Evolutionary conservation across 352 stramenopile species (phyloP), one percentile per base, ranked within the genome.

Genomic region (Phytopythium aichiense): DNA sequence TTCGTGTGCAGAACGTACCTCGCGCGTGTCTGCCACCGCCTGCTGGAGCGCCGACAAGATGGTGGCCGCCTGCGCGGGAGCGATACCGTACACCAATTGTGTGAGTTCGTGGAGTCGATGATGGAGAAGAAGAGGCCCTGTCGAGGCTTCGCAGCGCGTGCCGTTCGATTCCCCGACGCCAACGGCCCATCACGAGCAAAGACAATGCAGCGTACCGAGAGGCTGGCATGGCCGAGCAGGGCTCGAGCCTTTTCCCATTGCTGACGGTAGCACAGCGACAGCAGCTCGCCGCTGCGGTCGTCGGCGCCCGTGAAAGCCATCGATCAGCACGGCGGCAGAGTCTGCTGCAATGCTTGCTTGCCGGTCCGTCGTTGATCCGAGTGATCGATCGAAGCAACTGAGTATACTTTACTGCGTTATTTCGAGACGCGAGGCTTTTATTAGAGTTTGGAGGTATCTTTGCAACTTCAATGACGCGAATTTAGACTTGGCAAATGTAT

Each of bases 251-350:
- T 73, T 6, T 56, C 28, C 73, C 67, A 78, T 69, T 81, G 70
- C 50, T 72, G 56, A 4, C 67, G 70, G 52, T 71, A 74, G 40
- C 73, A 81, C 52, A 81, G 57, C 22, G 67, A 66, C 6, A 81
- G 42, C 25, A 81, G 67, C 48, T 81, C 70, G 7, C 70, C 73
- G 48, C 73, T 74, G 64, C 73, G 58, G 43, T 78, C 63, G 16
- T 33, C 37, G 2, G 54, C 30, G 50, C 5, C 16, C 13, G 18
- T 13, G 28, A 22, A 23, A 37, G 35, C 53, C 33, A 48, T 45
- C 52, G 37, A 33, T 9, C 4, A n/a, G n/a, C 9, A 23, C 49
- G 13, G 3, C 4, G 25, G 18, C 49, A 16, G 25, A 28, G 28
- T 23, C n/a, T n/a, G n/a, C n/a, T n/a, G n/a, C n/a, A n/a, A n/a